These are phyloP conservation scores for Lentinus brumalis DNA, from an alignment of 768 basidiomycete genomes.

Conservation along the genomic window DNA sequence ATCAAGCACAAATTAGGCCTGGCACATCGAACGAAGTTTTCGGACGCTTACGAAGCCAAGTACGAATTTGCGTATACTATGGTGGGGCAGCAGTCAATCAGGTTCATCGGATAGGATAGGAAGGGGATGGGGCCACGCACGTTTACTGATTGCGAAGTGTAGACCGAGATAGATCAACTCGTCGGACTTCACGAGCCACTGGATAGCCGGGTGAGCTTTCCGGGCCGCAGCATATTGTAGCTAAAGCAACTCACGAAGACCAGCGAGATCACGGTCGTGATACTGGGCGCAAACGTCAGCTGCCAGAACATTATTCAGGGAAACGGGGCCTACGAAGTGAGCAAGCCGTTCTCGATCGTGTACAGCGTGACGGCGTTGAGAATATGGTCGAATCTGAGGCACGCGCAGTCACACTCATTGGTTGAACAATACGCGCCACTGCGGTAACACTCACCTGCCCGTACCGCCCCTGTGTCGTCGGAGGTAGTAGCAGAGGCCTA, in stretches of 20 bases:
- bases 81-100: background rate
- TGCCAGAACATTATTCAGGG: background rate
- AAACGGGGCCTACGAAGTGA: slow-evolving; percentile 23
- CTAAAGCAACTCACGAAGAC: slow-evolving; percentile 24
- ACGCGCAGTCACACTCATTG: background rate
- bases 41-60: slow-evolving; percentile 27
- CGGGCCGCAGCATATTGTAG: background rate
- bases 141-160: slow-evolving; percentile 33
- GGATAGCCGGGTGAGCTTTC: background rate
- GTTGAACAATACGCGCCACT: background rate
- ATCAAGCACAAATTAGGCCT: background rate
- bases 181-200: slow-evolving; percentile 30
- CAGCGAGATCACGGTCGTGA: slow-evolving; percentile 26
- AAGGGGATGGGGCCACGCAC: slow-evolving; percentile 14
- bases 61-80: slow-evolving; percentile 32
- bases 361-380: slow-evolving; percentile 29
- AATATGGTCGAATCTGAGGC: slow-evolving; percentile 26
- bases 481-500: slow-evolving; percentile 24
- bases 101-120: background rate
- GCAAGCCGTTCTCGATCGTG: slow-evolving; percentile 31
- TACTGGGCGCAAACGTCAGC: slow-evolving; percentile 9
- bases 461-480: slow-evolving; percentile 20
- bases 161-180: slow-evolving; percentile 30
- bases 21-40: too few species aligned
- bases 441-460: slow-evolving; percentile 12